Conservation (phyloP, 2,329 filamentous ascomycete species). For the Aureobasidium sp. region DNA sequence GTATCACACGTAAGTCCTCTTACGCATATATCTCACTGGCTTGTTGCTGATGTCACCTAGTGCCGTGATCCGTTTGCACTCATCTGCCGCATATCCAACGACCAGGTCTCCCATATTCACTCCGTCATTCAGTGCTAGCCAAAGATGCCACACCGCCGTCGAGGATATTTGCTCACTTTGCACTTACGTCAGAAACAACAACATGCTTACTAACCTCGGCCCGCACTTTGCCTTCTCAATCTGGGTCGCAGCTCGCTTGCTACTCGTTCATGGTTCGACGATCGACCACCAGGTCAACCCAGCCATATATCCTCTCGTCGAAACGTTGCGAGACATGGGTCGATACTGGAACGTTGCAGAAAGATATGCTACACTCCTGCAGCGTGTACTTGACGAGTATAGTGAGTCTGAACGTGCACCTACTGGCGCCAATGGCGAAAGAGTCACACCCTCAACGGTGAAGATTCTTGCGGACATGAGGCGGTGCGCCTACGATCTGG, state of each 20-base stretch:
- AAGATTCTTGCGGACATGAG: slow-evolving; percentile 88
- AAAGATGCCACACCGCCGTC: slow-evolving; percentile 74
- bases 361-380: slow-evolving; percentile 70
- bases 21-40: not conserved
- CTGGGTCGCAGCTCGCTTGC: slow-evolving; percentile 80
- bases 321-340: slow-evolving; percentile 72
- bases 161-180: slow-evolving; percentile 72
- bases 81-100: slow-evolving; percentile 85
- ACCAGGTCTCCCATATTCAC: slow-evolving; percentile 83
- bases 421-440: slow-evolving; percentile 53
- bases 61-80: slow-evolving; percentile 81
- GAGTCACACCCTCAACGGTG: slow-evolving; percentile 72
- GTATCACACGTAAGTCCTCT: slow-evolving; percentile 62
- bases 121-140: slow-evolving; percentile 75
- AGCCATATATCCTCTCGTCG: slow-evolving; percentile 73
- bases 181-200: slow-evolving; percentile 67
- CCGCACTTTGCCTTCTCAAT: slow-evolving; percentile 87
- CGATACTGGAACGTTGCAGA: slow-evolving; percentile 78
- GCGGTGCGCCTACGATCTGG: slow-evolving; percentile 79
- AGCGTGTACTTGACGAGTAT: slow-evolving; percentile 79
- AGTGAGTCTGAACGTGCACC: slow-evolving; percentile 61
- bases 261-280: slow-evolving; percentile 84
- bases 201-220: slow-evolving; percentile 69
- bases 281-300: slow-evolving; percentile 76
- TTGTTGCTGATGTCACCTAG: slow-evolving; percentile 30